Base-by-base conservation (phyloP, 164 flowering plant genomes). In the Chloranthus sessilifolius region DNA sequence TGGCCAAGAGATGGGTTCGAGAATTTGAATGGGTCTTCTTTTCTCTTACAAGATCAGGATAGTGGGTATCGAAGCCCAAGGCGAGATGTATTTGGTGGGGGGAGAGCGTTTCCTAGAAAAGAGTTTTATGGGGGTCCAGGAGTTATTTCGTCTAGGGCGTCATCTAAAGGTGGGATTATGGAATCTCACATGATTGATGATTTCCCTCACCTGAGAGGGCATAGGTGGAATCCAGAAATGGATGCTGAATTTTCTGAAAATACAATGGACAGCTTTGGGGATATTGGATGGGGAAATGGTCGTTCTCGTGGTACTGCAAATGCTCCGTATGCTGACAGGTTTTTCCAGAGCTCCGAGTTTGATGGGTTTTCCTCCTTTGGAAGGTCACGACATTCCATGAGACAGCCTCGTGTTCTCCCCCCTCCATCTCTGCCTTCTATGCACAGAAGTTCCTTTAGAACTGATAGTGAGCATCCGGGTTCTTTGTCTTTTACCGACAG, bases 341-440 rank as follows among this genome's bases (percentile, higher is more conserved):
- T 60, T 7, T 78, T 80, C 65, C 84, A 74, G 37, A 81, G 70
- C 56, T 28, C 86, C 49, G 96, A 88, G 45, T 53, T 47, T 20
- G 90, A 81, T 70, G 80, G 72, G 34, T 49, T 68, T 53, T 70
- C 80, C 56, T 62, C 89, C 4, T 75, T 70, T 73, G 85, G 91
- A 46, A 80, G 91, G 69, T 78, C 91, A 41, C 69, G 98, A 49
- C 80, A 77, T 72, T 73, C 87, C 23, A 54, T 76, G 73, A 80
- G 83, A 58, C 98, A 92, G 68, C 98, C 96, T 45, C 96, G 94
- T 42, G 98, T 92, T 38, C 85, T 77, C 11, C 98, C 98, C 28
- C 98, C 96, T 66, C 98, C 97, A 31, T 68, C 87, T 22, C 23
- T 79, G 51, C 30, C 76, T 62, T 73, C 85, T n/a, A 51, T 70